Percentiles rank a stretch among this genome's conserved stretches.
Evolutionary conservation across 2,329 filamentous ascomycete genomes (phyloP).

Genomic region (Magnaporthiopsis incrustans): DNA sequence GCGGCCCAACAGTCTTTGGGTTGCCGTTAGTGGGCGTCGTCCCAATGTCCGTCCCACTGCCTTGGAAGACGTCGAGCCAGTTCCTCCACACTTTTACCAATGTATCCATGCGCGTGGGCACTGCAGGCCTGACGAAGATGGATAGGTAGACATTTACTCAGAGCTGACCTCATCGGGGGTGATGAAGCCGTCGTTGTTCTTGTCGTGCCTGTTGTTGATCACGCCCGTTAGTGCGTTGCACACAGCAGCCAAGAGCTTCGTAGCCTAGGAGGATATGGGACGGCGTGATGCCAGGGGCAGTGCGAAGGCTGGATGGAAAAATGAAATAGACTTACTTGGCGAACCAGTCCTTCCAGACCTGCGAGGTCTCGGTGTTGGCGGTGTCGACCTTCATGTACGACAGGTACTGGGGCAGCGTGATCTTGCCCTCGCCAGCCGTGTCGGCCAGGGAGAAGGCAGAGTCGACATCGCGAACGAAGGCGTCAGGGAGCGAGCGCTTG

Average conservation of each 20-base stretch:
- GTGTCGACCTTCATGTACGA: constrained; percentile 4
- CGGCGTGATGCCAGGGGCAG: no score
- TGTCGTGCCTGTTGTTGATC: constrained; percentile 6
- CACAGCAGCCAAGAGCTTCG: no score
- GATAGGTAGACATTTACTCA: background rate
- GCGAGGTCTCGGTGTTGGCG: background rate
- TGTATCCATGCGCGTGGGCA: background rate
- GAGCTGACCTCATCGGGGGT: constrained; percentile 22
- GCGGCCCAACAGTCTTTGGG: no score
- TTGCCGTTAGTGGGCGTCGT: no score
- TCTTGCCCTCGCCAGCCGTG: constrained; percentile 4
- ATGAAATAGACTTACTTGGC: constrained; percentile 4
- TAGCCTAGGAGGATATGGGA: no score
- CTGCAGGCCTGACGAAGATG: background rate
- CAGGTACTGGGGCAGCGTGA: constrained; percentile 7
- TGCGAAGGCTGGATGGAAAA: no score
- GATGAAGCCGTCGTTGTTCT: constrained; percentile 8
- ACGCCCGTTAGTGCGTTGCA: background rate
- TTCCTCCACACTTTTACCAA: no score
- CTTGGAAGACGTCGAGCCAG: no score
- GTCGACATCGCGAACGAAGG: constrained; percentile 1
- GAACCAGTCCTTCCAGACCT: constrained; percentile 7
- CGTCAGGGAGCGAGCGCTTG: constrained; percentile 6
- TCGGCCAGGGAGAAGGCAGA: constrained; percentile 7
- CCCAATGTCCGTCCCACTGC: no score